A percentile compares a stretch with the other conserved stretches of the same genome.
These are phyloP conservation scores for Saccharomyces hybrid DNA, from an alignment of 1,139 yeast species.

Conservation along the genomic window DNA sequence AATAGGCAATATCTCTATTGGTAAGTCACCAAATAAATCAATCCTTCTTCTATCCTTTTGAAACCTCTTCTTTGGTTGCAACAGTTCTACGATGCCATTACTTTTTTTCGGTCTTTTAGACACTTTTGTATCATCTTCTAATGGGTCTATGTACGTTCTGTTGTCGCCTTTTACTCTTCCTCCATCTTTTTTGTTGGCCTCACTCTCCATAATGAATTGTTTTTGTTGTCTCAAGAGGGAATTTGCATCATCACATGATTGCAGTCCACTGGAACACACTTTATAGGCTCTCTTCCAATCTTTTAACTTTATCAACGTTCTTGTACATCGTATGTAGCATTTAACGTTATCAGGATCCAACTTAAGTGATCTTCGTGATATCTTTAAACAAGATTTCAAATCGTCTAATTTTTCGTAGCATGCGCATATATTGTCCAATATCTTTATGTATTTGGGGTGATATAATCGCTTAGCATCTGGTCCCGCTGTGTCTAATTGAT, in stretches of 20 bases:
- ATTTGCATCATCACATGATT: not conserved
- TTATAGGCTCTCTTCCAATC: not conserved
- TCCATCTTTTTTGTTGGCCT: not conserved
- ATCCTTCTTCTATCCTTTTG: slow-evolving; percentile 1
- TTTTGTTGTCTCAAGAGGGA: not conserved
- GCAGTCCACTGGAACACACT: not conserved
- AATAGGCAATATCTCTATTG: slow-evolving; percentile 21
- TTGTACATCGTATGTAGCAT: slow-evolving; percentile 43
- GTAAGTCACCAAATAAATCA: slow-evolving; percentile 22
- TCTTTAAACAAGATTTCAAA: slow-evolving; percentile 38
- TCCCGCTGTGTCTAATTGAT: slow-evolving; percentile 9
- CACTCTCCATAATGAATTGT: not conserved
- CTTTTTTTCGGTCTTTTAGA: slow-evolving; percentile 4
- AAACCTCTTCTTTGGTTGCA: not conserved
- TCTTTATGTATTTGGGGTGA: slow-evolving; percentile 31
- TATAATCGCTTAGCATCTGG: slow-evolving; percentile 11
- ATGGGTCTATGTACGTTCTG: slow-evolving; percentile 19
- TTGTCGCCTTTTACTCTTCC: not conserved
- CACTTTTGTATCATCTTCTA: slow-evolving; percentile 7
- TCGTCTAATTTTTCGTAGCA: slow-evolving; percentile 46
- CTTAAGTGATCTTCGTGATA: slow-evolving; percentile 38
- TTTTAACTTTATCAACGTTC: not conserved
- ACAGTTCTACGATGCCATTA: not conserved
- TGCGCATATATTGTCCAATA: slow-evolving; percentile 48
- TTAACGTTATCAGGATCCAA: slow-evolving; percentile 52